Evolutionary conservation across 768 basidiomycete species (phyloP).

Genomic region (Suillus decipiens): DNA sequence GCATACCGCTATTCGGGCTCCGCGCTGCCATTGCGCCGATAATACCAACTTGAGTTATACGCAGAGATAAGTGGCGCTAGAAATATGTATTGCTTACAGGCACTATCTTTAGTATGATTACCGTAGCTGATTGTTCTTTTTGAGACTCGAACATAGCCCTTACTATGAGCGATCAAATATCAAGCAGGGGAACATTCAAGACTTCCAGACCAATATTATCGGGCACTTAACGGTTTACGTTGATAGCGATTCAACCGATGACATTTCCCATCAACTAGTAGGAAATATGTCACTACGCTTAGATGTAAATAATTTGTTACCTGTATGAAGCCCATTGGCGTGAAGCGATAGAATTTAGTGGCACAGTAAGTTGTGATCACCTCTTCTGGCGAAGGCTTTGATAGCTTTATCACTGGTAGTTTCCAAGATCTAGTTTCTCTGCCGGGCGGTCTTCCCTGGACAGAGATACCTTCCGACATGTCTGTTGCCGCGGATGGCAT

Average conservation of each 20-base stretch:
- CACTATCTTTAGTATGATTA: not conserved
- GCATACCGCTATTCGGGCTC: not conserved
- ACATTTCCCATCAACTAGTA: not conserved
- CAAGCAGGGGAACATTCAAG: conserved; percentile 1
- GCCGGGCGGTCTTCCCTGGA: conserved; percentile 2
- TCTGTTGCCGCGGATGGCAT: not conserved
- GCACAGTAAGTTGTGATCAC: not conserved
- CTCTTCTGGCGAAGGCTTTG: not conserved
- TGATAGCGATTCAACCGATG: not conserved
- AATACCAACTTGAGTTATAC: not conserved
- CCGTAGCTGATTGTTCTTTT: not conserved
- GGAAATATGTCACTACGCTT: not conserved
- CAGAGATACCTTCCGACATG: conserved; percentile 5
- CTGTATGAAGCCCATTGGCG: not conserved
- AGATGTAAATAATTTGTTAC: not conserved
- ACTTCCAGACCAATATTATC: not conserved
- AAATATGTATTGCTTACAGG: not conserved
- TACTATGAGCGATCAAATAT: not conserved
- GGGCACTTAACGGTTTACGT: not conserved
- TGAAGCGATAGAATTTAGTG: not conserved
- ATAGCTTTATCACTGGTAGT: conserved; percentile 1
- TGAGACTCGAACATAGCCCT: conserved; percentile 1
- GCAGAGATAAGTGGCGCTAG: not conserved
- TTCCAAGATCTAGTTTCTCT: conserved; percentile 5
- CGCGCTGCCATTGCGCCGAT: not conserved